phyloP scores from a whole-genome alignment of 257 asterid genomes.

The Fraxinus pennsylvanica region DNA sequence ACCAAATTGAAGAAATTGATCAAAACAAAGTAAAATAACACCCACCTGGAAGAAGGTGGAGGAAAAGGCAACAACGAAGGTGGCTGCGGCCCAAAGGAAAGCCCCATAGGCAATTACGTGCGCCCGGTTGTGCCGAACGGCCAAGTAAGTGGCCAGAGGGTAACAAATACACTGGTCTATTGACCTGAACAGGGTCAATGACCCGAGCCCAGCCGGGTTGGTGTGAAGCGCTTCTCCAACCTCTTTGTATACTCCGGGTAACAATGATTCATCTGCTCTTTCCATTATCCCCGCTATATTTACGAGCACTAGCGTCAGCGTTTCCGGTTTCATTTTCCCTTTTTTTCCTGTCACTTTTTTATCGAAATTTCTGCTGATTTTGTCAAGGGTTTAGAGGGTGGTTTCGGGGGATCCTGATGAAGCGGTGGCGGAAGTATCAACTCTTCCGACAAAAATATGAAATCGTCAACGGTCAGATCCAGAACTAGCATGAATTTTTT shows the following conservation, averaged over 20 bases:
- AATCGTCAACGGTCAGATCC: too few species aligned
- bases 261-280: constrained; percentile 72
- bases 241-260: constrained; percentile 80
- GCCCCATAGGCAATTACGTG: constrained; percentile 73
- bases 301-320: constrained; percentile 40
- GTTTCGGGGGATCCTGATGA: too few species aligned
- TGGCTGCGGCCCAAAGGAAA: constrained; percentile 75
- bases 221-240: constrained; percentile 72
- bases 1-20: not conserved
- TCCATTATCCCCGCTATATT: constrained; percentile 67
- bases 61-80: constrained; percentile 67
- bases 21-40: not conserved
- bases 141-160: constrained; percentile 68
- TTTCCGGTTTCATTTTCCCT: constrained; percentile 51
- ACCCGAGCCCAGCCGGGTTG: constrained; percentile 66
- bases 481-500: too few species aligned
- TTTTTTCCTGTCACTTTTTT: not conserved
- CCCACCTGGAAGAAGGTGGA: constrained; percentile 56
- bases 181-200: constrained; percentile 68
- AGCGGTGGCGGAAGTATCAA: too few species aligned
- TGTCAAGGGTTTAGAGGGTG: too few species aligned
- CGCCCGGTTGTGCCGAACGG: constrained; percentile 66
- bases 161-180: constrained; percentile 69
- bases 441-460: too few species aligned
- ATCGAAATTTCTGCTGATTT: not conserved